Conservation (phyloP, 2,329 filamentous ascomycete genomes). For the Nothophoma quercina region DNA sequence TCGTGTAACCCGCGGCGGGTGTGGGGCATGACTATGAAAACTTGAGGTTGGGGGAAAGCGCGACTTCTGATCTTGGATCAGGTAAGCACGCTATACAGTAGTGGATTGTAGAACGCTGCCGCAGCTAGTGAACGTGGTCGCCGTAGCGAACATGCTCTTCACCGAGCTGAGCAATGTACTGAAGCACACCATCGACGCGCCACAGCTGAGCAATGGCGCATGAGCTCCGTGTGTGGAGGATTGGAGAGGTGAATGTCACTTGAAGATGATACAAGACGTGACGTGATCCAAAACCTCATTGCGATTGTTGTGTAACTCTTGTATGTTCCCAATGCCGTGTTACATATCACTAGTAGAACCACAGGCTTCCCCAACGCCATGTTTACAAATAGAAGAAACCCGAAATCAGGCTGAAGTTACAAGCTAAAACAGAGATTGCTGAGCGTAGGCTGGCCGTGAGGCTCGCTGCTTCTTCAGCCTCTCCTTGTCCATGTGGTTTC, state of each 20-base stretch:
- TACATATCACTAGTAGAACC: neutral
- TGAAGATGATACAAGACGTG: neutral
- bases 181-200: neutral
- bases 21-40: neutral
- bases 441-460: neutral
- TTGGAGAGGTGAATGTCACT: neutral
- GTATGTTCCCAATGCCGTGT: neutral
- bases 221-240: too few relatives aligned
- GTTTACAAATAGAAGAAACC: neutral
- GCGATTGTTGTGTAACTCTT: neutral
- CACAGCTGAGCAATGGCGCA: neutral
- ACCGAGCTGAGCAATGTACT: neutral
- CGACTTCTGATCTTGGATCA: neutral
- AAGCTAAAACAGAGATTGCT: neutral
- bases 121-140: neutral
- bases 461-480: constrained; percentile 1
- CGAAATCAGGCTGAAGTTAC: neutral
- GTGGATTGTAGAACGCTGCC: neutral
- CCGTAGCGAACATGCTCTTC: neutral
- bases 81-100: neutral
- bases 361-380: constrained; percentile 4
- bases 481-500: constrained; percentile 7
- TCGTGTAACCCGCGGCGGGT: neutral
- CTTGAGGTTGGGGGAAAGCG: neutral
- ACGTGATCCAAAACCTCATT: neutral